These are phyloP conservation scores for Ramaria sp. DNA, from an alignment of 768 basidiomycete genomes.

Conservation along the genomic window DNA sequence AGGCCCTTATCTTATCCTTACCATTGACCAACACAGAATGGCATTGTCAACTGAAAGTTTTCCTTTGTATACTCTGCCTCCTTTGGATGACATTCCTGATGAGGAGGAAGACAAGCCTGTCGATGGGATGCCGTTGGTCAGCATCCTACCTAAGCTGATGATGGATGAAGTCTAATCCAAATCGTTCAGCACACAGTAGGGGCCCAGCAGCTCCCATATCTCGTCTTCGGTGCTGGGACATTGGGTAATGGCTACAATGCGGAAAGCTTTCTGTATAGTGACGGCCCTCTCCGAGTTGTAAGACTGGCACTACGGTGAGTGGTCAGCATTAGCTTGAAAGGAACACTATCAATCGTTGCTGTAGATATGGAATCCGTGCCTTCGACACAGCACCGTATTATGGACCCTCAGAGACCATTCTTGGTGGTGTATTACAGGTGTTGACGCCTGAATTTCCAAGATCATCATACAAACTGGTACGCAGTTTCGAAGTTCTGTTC, in stretches of 20 bases:
- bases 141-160: constrained; percentile 5
- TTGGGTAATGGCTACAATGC: constrained; percentile 60
- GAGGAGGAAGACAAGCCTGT: constrained; percentile 28
- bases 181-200: constrained; percentile 25
- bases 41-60: not conserved
- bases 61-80: constrained; percentile 19
- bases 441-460: constrained; percentile 66
- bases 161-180: not conserved
- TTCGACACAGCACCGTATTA: constrained; percentile 82
- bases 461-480: constrained; percentile 62
- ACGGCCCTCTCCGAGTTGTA: constrained; percentile 51
- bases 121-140: constrained; percentile 24
- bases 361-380: constrained; percentile 67
- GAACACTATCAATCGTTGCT: not conserved
- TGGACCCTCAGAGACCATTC: constrained; percentile 65
- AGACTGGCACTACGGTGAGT: constrained; percentile 66
- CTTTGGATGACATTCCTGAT: constrained; percentile 31
- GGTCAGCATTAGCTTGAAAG: not conserved
- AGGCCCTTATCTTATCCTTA: no score
- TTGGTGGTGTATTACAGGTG: constrained; percentile 53
- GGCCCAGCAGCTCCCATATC: constrained; percentile 26
- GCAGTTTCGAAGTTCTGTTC: constrained; percentile 12
- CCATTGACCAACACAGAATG: not conserved
- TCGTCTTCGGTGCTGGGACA: constrained; percentile 65
- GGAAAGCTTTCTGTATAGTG: constrained; percentile 43